phyloP scores from a whole-genome alignment of 2,329 filamentous ascomycete species.

The Raffaelea ambrosiae region DNA sequence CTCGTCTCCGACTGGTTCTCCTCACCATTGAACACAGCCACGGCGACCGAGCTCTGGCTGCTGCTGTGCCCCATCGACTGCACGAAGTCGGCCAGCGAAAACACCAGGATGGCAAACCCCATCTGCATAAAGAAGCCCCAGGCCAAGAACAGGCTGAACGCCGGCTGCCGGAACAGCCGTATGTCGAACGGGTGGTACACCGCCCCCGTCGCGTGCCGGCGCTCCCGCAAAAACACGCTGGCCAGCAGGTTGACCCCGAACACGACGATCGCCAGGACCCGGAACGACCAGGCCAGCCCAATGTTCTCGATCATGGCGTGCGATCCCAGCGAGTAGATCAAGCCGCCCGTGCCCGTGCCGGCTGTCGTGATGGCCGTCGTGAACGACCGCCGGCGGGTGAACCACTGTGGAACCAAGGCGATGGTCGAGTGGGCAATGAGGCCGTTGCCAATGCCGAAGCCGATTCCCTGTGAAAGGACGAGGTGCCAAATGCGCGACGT shows the following conservation, averaged over 20 bases:
- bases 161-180: background rate
- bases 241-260: background rate
- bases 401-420: background rate
- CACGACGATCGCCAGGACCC: background rate
- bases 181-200: background rate
- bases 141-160: too few relatives aligned
- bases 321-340: background rate
- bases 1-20: too few relatives aligned
- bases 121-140: too few relatives aligned
- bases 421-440: background rate
- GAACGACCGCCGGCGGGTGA: background rate
- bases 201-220: background rate
- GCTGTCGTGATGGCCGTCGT: background rate
- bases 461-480: background rate
- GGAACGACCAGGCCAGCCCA: background rate
- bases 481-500: background rate
- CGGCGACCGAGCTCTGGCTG: too few relatives aligned
- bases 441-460: background rate
- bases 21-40: too few relatives aligned
- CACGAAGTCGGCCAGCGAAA: too few relatives aligned
- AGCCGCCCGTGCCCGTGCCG: background rate
- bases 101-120: too few relatives aligned
- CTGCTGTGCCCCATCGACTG: too few relatives aligned
- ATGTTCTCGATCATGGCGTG: background rate
- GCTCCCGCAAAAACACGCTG: background rate